phyloP scores from a whole-genome alignment of 2,329 filamentous ascomycete species.

The Cercospora sp. region DNA sequence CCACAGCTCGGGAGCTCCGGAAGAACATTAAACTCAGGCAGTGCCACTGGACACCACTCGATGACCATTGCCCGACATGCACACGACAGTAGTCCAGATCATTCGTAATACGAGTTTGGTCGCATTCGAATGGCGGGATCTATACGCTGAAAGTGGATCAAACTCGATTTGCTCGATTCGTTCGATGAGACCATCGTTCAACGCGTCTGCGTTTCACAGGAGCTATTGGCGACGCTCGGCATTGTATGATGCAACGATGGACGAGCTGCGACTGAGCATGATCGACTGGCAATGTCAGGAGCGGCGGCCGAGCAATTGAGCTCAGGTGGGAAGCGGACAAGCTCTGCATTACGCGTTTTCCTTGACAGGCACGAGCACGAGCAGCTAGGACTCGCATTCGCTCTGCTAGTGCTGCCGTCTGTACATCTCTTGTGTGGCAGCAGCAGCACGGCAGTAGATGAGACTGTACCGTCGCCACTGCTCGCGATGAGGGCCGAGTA shows the following conservation, averaged over 20 bases:
- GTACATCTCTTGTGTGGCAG: conserved; percentile 10
- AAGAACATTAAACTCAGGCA: background rate
- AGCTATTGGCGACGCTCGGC: background rate
- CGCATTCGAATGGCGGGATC: background rate
- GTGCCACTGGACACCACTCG: background rate
- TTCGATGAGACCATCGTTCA: background rate
- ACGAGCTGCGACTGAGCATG: background rate
- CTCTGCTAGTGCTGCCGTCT: conserved; percentile 6
- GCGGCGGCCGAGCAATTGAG: conserved; percentile 14
- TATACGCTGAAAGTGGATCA: background rate
- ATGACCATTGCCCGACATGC: background rate
- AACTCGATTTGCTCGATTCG: background rate
- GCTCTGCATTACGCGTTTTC: conserved; percentile 11
- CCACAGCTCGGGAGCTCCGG: background rate
- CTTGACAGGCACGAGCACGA: conserved; percentile 12
- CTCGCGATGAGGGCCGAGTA: conserved; percentile 2
- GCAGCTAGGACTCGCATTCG: conserved; percentile 3
- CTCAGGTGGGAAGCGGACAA: conserved; percentile 14
- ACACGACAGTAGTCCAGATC: background rate
- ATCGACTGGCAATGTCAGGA: conserved; percentile 10
- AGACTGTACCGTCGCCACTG: background rate
- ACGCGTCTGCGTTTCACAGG: background rate
- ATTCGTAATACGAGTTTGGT: background rate
- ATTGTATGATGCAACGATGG: background rate
- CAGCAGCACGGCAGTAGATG: background rate